phyloP scores from a whole-genome alignment of 176 grass and related monocot species.

The Carex parvula region DNA sequence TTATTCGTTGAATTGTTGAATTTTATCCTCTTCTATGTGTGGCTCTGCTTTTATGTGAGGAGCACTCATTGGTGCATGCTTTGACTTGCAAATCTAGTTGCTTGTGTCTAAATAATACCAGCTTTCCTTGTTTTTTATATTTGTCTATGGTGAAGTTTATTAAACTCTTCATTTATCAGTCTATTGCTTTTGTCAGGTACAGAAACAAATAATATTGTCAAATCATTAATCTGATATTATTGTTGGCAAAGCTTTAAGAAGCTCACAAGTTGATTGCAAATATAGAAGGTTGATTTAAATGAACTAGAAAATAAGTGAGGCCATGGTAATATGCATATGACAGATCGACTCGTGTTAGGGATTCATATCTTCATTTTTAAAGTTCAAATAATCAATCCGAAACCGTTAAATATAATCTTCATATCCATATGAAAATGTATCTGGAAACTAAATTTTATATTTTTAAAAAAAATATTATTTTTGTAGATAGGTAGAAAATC shows the following conservation, averaged over 20 bases:
- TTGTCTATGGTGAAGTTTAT: background rate
- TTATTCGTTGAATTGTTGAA: slow-evolving; percentile 28
- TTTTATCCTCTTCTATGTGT: background rate
- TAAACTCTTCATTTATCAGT: background rate
- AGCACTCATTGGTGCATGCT: background rate
- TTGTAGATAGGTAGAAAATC: no score
- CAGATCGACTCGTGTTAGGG: no score
- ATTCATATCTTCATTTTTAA: no score
- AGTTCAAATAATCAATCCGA: no score
- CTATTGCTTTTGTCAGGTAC: background rate
- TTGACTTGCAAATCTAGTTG: slow-evolving; percentile 17
- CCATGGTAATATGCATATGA: no score
- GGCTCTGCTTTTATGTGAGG: slow-evolving; percentile 19
- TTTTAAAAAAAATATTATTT: no score
- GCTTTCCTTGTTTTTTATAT: slow-evolving; percentile 3
- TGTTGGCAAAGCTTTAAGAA: background rate
- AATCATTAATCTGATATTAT: background rate
- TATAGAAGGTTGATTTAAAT: background rate
- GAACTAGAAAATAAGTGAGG: no score
- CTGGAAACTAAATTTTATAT: no score
- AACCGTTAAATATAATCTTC: no score
- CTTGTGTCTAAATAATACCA: slow-evolving; percentile 27
- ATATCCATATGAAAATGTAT: no score
- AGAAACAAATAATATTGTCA: background rate
- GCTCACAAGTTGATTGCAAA: background rate